Base-by-base conservation (phyloP, 148 eudicot species). In the Rhododendron ferrugineum region DNA sequence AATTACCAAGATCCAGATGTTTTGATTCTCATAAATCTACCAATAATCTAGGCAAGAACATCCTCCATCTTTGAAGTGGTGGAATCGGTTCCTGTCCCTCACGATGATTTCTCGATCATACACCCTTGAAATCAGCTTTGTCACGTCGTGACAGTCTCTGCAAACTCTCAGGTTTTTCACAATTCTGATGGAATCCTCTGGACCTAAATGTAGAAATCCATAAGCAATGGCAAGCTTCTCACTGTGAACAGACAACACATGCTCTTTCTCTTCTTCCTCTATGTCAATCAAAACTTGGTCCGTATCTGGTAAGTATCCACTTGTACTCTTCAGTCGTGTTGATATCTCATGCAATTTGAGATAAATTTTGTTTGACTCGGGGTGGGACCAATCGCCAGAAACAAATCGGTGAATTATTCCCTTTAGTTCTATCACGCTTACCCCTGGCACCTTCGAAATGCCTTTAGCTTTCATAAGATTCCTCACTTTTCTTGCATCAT, bases 181-280 rank as follows among this genome's bases (percentile, higher is more conserved):
- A 73, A 86, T 73, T 82, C 88, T 82, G 82, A 82, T 82, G 85
- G 58, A 5, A 60, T 86, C 85, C 30, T 46, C 76, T 14, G 88
- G 75, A 82, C 64, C 62, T 30, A 82, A 74, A 58, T 75, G 82
- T 23, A 86, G 74, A 26, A 86, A 76, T 22, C 85, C 88, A 70
- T 84, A 87, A 72, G 86, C 86, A 84, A 87, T 84, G 74, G 88
- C 86, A 75, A 87, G 84, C 75, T 84, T 83, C 82, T 83, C 88
- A 70, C 83, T 87, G 62, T 86, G 88, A 76, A 86, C 62, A 1
- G 88, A 83, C 66, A 86, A 77, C 18, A 30, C 47, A 13, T 78
- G 56, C 83, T 86, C 85, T 49, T 86, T 86, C 70, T 86, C 88
- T 50, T 86, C 79, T 40, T 79, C 88, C 73, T 87, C 84, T 52